Evolutionary conservation across 2,329 filamentous ascomycete species (phyloP), one percentile per base, ranked within the genome.

Genomic region (Ophiostoma perfectum): DNA sequence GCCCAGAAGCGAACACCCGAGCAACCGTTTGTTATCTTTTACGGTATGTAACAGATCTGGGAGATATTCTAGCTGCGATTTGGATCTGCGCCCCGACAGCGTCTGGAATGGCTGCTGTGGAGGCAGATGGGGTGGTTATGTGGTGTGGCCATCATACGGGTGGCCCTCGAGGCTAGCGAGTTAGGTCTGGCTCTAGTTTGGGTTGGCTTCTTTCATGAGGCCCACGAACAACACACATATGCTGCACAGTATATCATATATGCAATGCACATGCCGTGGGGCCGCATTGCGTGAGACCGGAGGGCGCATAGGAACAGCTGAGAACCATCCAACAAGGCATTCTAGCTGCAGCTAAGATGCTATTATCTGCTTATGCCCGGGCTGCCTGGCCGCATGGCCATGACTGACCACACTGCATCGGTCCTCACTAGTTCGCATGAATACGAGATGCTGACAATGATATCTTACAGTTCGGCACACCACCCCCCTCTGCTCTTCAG

Each of bases 241-340:
- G 27, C 27, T 27, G 27, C 27, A 27, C 27, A 27, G 27, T 27
- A 60, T 39, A 14, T 38, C 14, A 36, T 16, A 5, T 38, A 63
- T 63, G 63, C 63, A 64, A 64, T 64, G 42, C 63, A 27, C 42
- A 47, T 45, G 63, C 16, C 63, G 62, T 64, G 62, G 38, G 41
- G 62, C 38, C 38, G 63, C 42, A 64, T 64, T 4, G 38, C 11
- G 60, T 41, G 14, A 64, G 62, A 27, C 39, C 41, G 5, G 14
- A 41, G 39, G n/a, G 3, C 27, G 60, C 38, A 42, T 16, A 45
- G 41, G 39, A 18, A 14, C 16, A 64, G 62, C 39, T 42, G 60
- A 41, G 42, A 14, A 7, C 14, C 60, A 18, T 18, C 14, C 45
- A 49, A 55, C 49, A 8, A 64, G 62, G 62, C 42, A 64, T 36